These are phyloP conservation scores for Pestalotiopsis sp. DNA, from an alignment of 2,329 filamentous ascomycete genomes.

Conservation along the genomic window DNA sequence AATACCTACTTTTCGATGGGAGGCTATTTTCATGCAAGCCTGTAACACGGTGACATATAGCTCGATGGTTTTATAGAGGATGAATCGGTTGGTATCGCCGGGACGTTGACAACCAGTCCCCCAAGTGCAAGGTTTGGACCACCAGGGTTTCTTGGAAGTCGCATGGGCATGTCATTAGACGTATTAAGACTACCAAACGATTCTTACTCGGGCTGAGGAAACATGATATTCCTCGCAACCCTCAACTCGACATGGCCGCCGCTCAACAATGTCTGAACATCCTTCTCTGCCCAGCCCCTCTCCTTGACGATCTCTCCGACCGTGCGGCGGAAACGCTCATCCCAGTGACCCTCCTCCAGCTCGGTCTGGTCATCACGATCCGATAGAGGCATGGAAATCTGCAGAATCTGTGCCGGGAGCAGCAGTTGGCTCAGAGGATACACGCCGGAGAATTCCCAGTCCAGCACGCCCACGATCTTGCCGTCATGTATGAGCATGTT, in stretches of 20 bases:
- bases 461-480: slow-evolving; percentile 13
- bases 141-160: too few species aligned
- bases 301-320: background rate
- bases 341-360: background rate
- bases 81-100: too few species aligned
- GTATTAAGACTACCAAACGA: background rate
- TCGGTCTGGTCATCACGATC: background rate
- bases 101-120: too few species aligned
- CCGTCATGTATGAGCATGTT: slow-evolving; percentile 15
- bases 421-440: slow-evolving; percentile 16
- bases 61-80: too few species aligned
- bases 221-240: background rate
- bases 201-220: background rate
- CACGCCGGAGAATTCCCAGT: slow-evolving; percentile 19
- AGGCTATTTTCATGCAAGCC: too few species aligned
- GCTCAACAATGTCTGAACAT: background rate
- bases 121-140: too few species aligned
- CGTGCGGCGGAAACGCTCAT: background rate
- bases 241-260: background rate
- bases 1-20: too few species aligned
- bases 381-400: background rate
- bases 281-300: background rate
- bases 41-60: too few species aligned
- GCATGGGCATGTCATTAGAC: background rate
- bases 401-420: background rate